Base-by-base conservation (phyloP, 768 basidiomycete genomes). In the Leccinellum luteum region DNA sequence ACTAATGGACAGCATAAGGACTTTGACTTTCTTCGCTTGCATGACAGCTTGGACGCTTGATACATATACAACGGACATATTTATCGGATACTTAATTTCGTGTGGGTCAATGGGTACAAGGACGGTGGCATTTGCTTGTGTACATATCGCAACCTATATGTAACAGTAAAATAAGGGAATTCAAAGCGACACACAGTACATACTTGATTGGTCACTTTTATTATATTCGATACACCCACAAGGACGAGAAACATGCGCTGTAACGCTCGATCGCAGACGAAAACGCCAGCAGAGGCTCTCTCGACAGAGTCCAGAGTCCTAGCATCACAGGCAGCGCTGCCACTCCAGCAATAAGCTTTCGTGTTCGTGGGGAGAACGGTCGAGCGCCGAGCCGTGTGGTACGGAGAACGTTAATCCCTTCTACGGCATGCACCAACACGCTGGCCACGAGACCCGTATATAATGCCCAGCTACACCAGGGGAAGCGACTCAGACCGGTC, bases 371-470 rank as follows among this genome's bases (percentile, higher is more conserved):
- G 45, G 65, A 51, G 27, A 60, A 3, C 10, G 38, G 60, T 51
- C 52, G 44, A 28, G 54, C 50, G 48, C 65, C 71, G 23, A 69
- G 57, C 45, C 81, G 84, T 1, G 75, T 79, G 21, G 78, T 78
- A 73, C 78, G 79, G 14, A 90, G 68, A 17, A 88, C 60, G 6
- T 74, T 72, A 47, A 74, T 62, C 0, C 92, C 92, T 58, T 90
- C 86, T 3, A 78, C 77, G 3, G 80, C 75, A 67, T 94, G 93
- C 49, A 86, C 64, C 0, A 79, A 74, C 0, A 82, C 80, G 23
- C 80, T 76, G 1, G 73, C 72, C 0, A 89, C 79, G 10, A 94
- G 79, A 0, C 81, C 85, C 1, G 76, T 69, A 63, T 94, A 93
- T 45, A 86, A 69, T 3, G 82, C 55, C 80, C 80, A 85, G 64